Evolutionary conservation across 306 rosid genomes (phyloP), one percentile per base, ranked within the genome.

Genomic region (Cyamopsis tetragonoloba): DNA sequence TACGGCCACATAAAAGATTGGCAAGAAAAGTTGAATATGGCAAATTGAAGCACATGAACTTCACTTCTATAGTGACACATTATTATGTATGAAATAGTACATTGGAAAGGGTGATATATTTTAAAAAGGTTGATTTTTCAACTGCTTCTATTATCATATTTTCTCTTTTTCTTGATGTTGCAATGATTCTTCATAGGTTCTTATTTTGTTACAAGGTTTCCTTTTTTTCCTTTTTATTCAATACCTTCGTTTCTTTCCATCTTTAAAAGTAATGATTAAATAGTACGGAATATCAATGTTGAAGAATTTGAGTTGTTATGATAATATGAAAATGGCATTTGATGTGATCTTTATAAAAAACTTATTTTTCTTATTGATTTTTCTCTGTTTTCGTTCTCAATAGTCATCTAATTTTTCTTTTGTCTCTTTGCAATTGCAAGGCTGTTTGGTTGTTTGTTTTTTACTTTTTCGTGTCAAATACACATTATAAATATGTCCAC

Each of bases 231-330:
- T 19, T 11, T 5, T 51, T 43, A 49, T 8, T 53, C 49, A 18
- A 37, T 44, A 3, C 50, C 17, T 10, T 28, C 60, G n/a, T n/a
- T n/a, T n/a, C 69, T 63, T 76, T 74, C 78, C 71, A 34, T 49
- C 71, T 74, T 81, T 72, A 77, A 72, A 80, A 69, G 74, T 73
- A 81, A 83, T 81, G 83, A 85, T 85, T 85, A 85, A 81, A 77
- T 83, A 80, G 82, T 80, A 80, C 76, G 51, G 75, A 84, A 86
- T 63, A 81, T 85, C 83, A 67, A 80, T 78, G 83, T 80, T 64
- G 82, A 68, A 82, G 86, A 85, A 85, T 79, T 87, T 77, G 80
- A 74, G 77, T 77, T 62, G 80, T 81, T 74, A 80, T 73, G 83
- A 56, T 62, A 63, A 48, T 69, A 53, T 50, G 65, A 77, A 70